A percentile compares a stretch with the other conserved stretches of the same genome.
Evolutionary conservation across 495 filamentous ascomycete species (phyloP).

Genomic region (Penicillium goetzii): DNA sequence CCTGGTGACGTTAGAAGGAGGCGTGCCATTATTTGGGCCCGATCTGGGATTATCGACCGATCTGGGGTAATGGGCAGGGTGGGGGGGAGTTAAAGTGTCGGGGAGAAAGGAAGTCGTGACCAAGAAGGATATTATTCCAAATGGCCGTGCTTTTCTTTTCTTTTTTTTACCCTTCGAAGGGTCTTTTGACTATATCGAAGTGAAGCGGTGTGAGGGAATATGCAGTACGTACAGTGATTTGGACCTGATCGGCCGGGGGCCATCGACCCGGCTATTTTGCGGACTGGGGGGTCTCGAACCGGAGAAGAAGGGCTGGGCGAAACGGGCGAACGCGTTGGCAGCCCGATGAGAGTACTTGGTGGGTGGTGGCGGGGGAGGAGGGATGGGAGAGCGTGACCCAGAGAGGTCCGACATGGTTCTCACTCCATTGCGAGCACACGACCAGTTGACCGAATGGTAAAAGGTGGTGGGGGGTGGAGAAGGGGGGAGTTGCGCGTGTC

Average conservation of each 20-base stretch:
- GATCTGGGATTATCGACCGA: slow-evolving; percentile 1
- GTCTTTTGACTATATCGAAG: not conserved
- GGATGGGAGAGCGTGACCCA: slow-evolving; percentile 42
- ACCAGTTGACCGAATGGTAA: slow-evolving; percentile 31
- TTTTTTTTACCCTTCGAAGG: not conserved
- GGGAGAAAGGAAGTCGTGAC: not conserved
- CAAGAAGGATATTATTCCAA: slow-evolving; percentile 1
- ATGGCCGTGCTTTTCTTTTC: not conserved
- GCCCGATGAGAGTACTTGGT: slow-evolving; percentile 56
- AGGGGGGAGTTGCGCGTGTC: not conserved
- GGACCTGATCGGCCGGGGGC: slow-evolving; percentile 44
- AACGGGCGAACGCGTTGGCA: slow-evolving; percentile 58
- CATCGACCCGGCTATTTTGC: slow-evolving; percentile 44
- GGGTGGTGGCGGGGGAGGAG: slow-evolving; percentile 56
- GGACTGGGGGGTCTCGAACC: slow-evolving; percentile 59
- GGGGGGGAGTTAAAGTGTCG: slow-evolving; percentile 1
- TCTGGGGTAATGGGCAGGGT: slow-evolving; percentile 9
- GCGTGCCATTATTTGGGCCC: slow-evolving; percentile 18
- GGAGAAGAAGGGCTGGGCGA: slow-evolving; percentile 61
- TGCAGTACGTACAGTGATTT: slow-evolving; percentile 46
- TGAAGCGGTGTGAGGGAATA: slow-evolving; percentile 31
- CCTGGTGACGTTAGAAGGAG: slow-evolving; percentile 42
- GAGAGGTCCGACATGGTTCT: slow-evolving; percentile 50
- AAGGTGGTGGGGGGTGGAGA: slow-evolving; percentile 11
- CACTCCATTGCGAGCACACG: slow-evolving; percentile 37